Percentiles rank a stretch among this genome's conserved stretches.
Evolutionary conservation across 805 yeast genomes (phyloP).

Genomic region (Candida ponderosae): DNA sequence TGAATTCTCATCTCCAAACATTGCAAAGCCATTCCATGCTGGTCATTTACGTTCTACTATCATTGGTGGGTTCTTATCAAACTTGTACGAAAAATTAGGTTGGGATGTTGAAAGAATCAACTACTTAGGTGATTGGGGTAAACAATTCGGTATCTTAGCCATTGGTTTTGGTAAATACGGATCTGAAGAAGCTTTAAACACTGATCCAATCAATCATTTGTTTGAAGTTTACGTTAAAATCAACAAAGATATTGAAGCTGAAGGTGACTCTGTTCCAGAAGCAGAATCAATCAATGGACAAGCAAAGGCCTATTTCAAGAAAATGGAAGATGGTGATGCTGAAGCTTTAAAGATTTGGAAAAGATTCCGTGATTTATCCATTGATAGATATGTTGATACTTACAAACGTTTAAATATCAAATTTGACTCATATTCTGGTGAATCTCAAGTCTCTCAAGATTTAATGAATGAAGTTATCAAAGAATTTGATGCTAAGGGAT

Average conservation of each 20-base stretch:
- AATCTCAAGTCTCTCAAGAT: slow-evolving; percentile 81
- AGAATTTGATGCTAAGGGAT: slow-evolving; percentile 54
- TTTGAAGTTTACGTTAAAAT: slow-evolving; percentile 89
- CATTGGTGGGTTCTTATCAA: slow-evolving; percentile 91
- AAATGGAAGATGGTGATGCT: slow-evolving; percentile 91
- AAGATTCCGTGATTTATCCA: slow-evolving; percentile 85
- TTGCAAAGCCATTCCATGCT: slow-evolving; percentile 99
- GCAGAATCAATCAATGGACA: slow-evolving; percentile 57
- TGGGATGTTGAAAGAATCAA: slow-evolving; percentile 91
- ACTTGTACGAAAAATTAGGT: slow-evolving; percentile 83
- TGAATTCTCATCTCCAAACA: slow-evolving; percentile 96
- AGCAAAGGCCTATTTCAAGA: slow-evolving; percentile 83
- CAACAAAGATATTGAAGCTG: slow-evolving; percentile 63
- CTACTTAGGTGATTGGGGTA: slow-evolving; percentile 99
- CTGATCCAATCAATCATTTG: slow-evolving; percentile 88
- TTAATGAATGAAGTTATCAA: slow-evolving; percentile 60
- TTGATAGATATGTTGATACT: slow-evolving; percentile 76
- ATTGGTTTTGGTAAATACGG: slow-evolving; percentile 89
- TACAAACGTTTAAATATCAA: slow-evolving; percentile 87
- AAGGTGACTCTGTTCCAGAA: slow-evolving; percentile 41
- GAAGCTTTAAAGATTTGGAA: slow-evolving; percentile 73
- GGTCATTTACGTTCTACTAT: slow-evolving; percentile 97
- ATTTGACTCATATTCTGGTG: slow-evolving; percentile 90
- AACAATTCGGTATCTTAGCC: slow-evolving; percentile 94
- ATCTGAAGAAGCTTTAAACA: slow-evolving; percentile 54